Conservation (phyloP, 129 eudicot genomes). For the Helichrysum umbraculigerum region DNA sequence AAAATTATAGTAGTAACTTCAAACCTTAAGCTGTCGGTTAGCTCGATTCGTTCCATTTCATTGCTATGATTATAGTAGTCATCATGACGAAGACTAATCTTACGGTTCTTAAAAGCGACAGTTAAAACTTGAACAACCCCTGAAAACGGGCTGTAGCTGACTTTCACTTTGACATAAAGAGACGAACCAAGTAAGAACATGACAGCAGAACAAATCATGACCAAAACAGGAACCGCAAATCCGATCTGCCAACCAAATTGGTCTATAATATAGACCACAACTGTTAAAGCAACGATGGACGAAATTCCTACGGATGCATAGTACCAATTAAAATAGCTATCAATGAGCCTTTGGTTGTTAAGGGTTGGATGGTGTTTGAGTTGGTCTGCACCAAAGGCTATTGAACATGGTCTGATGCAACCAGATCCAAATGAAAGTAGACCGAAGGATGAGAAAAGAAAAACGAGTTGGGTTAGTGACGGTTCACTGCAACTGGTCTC, state of each 20-base stretch:
- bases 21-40: conserved; percentile 41
- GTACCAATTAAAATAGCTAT: conserved; percentile 67
- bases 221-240: conserved; percentile 49
- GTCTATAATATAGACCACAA: conserved; percentile 59
- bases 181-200: conserved; percentile 44
- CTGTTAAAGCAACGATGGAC: conserved; percentile 29
- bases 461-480: conserved; percentile 36
- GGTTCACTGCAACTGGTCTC: conserved; percentile 34
- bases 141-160: conserved; percentile 35
- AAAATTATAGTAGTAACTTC: background rate
- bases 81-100: conserved; percentile 24
- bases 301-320: conserved; percentile 41
- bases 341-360: conserved; percentile 37
- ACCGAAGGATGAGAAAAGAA: conserved; percentile 46
- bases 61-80: conserved; percentile 30
- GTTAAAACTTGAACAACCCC: conserved; percentile 46
- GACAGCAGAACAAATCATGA: conserved; percentile 44
- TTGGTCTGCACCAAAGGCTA: conserved; percentile 74
- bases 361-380: conserved; percentile 32
- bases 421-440: conserved; percentile 62
- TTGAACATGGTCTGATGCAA: conserved; percentile 53
- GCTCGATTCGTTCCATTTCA: conserved; percentile 32
- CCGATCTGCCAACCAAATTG: conserved; percentile 55
- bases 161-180: conserved; percentile 38
- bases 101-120: conserved; percentile 41